Conservation (phyloP, 768 basidiomycete species). For the Termitomyces sp. region DNA sequence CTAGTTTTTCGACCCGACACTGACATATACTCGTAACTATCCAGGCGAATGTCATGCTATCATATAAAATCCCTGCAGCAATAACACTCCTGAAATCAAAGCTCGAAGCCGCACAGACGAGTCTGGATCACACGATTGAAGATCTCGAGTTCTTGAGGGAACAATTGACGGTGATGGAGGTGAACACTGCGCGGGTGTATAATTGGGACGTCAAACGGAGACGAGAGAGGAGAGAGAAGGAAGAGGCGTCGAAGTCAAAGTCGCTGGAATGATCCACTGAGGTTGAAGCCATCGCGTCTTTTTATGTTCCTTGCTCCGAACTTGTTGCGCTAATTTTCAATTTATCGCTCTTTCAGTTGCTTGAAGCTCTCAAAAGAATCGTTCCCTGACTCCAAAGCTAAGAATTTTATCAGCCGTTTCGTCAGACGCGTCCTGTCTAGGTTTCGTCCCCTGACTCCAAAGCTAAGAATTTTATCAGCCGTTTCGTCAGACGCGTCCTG, state of each 20-base stretch:
- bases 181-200: slow-evolving; percentile 91
- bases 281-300: no score
- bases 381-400: no score
- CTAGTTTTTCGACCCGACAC: not conserved
- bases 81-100: slow-evolving; percentile 72
- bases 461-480: no score
- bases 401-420: no score
- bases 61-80: slow-evolving; percentile 83
- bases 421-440: no score
- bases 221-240: slow-evolving; percentile 49
- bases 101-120: slow-evolving; percentile 64
- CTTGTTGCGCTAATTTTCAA: not conserved
- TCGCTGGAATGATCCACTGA: not conserved
- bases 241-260: slow-evolving; percentile 22
- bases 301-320: not conserved
- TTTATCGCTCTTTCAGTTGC: no score
- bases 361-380: no score
- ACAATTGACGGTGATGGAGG: slow-evolving; percentile 95
- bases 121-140: slow-evolving; percentile 67
- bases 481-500: no score
- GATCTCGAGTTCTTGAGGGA: slow-evolving; percentile 93
- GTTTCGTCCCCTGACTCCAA: no score
- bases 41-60: slow-evolving; percentile 97
- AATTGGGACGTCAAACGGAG: slow-evolving; percentile 93
- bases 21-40: not conserved